phyloP scores from a whole-genome alignment of 352 stramenopile species.

The Phytophthora tubulina region DNA sequence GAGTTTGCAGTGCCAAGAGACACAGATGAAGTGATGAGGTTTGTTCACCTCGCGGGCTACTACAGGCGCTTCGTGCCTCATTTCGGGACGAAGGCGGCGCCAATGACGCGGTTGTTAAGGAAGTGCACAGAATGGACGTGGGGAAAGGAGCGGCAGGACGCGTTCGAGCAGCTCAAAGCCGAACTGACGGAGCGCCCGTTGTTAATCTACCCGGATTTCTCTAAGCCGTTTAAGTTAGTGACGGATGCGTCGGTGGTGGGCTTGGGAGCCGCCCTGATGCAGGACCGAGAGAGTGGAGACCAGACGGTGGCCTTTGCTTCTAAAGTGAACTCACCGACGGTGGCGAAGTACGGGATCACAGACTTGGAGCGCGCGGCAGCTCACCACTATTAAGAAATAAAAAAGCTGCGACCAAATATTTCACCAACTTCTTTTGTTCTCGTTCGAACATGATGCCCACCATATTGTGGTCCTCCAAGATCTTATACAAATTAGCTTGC shows the following conservation, averaged over 20 bases:
- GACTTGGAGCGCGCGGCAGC: conserved; percentile 41
- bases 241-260: conserved; percentile 36
- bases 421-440: too few species aligned
- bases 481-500: too few species aligned
- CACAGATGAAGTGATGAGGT: conserved; percentile 10
- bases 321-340: conserved; percentile 26
- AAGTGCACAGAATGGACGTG: conserved; percentile 34
- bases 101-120: conserved; percentile 31
- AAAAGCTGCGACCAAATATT: too few species aligned
- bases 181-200: neutral
- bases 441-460: too few species aligned
- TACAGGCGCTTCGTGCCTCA: conserved; percentile 33
- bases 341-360: conserved; percentile 37
- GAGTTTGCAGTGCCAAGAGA: conserved; percentile 19
- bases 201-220: conserved; percentile 41
- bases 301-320: conserved; percentile 31
- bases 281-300: conserved; percentile 19
- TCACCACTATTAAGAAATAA: too few species aligned
- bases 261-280: conserved; percentile 32
- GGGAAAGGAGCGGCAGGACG: conserved; percentile 19
- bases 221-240: conserved; percentile 30
- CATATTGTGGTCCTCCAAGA: too few species aligned
- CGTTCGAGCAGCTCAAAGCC: conserved; percentile 31
- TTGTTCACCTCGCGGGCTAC: conserved; percentile 42
- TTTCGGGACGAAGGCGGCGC: conserved; percentile 19